Percentiles rank a stretch among this genome's conserved stretches.
These are phyloP conservation scores for Rhynchospora pubera DNA, from an alignment of 176 grass and related monocot species.

Conservation along the genomic window DNA sequence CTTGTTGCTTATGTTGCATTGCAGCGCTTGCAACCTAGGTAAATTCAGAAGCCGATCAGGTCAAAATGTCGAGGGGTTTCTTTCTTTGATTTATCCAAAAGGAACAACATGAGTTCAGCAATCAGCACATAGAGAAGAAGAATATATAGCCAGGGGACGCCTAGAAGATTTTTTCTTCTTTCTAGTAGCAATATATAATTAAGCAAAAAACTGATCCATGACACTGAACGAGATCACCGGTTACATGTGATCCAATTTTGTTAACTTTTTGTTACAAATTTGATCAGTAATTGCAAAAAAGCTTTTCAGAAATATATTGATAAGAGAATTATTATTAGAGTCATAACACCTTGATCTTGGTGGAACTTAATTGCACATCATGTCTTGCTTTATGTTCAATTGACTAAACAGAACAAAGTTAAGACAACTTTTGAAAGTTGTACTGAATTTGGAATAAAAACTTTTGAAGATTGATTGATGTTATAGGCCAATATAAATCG, in stretches of 20 bases:
- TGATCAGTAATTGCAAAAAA: neutral
- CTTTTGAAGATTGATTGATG: neutral
- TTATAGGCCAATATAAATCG: neutral
- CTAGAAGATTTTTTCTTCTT: neutral
- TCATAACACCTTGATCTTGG: neutral
- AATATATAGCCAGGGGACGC: neutral
- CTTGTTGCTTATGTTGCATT: slow-evolving; percentile 76
- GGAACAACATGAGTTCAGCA: neutral
- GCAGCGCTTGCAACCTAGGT: slow-evolving; percentile 58
- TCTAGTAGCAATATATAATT: neutral
- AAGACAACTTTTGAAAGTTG: neutral
- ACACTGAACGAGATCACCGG: neutral
- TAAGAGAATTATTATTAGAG: slow-evolving; percentile 4
- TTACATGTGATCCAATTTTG: neutral
- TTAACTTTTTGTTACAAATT: neutral
- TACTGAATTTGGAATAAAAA: neutral
- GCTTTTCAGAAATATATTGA: neutral
- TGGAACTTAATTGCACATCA: neutral
- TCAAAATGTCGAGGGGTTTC: neutral
- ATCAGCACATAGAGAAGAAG: neutral
- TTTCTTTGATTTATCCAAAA: neutral
- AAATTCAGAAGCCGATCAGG: slow-evolving; percentile 3
- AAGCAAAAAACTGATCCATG: neutral
- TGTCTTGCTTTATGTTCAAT: neutral
- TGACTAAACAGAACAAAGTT: neutral